A percentile compares a stretch with the other conserved stretches of the same genome.
Conservation (phyloP, 345 rosid species). For the Eucalyptus pauciflora region DNA sequence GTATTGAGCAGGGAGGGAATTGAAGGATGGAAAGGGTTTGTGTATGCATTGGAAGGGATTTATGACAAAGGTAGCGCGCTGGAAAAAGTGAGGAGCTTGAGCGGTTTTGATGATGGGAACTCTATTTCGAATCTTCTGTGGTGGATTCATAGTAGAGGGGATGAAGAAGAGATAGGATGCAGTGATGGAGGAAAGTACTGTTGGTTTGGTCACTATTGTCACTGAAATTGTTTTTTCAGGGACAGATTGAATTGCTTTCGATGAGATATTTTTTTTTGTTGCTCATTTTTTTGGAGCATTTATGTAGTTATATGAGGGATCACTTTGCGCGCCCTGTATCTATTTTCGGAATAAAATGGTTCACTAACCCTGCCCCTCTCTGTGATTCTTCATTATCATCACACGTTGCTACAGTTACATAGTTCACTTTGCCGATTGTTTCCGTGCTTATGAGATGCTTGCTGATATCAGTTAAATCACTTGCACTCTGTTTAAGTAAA, state of each 20-base stretch:
- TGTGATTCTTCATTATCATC: not conserved
- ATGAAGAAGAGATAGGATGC: slow-evolving; percentile 15
- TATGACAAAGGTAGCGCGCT: slow-evolving; percentile 55
- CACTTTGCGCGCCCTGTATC: not conserved
- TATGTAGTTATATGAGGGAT: not conserved
- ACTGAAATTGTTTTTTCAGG: slow-evolving; percentile 10
- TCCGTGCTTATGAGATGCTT: not conserved
- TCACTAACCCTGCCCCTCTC: not conserved
- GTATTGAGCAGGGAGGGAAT: slow-evolving; percentile 59
- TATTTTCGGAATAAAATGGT: not conserved
- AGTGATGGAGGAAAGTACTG: slow-evolving; percentile 49
- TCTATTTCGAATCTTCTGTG: slow-evolving; percentile 71
- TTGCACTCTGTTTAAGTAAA: not conserved
- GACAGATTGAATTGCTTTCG: not conserved
- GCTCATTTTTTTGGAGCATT: not conserved
- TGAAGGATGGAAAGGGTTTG: slow-evolving; percentile 94
- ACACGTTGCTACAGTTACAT: not conserved
- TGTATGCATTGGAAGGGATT: slow-evolving; percentile 64
- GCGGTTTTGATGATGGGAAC: slow-evolving; percentile 65
- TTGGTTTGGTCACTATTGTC: slow-evolving; percentile 65
- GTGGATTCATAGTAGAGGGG: slow-evolving; percentile 78
- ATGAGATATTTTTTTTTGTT: not conserved
- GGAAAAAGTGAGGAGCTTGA: slow-evolving; percentile 48
- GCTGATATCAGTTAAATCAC: not conserved
- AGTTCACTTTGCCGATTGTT: not conserved